Conservation (phyloP, 371 early-diverging fungal species). For the Phascolomyces articulosus region DNA sequence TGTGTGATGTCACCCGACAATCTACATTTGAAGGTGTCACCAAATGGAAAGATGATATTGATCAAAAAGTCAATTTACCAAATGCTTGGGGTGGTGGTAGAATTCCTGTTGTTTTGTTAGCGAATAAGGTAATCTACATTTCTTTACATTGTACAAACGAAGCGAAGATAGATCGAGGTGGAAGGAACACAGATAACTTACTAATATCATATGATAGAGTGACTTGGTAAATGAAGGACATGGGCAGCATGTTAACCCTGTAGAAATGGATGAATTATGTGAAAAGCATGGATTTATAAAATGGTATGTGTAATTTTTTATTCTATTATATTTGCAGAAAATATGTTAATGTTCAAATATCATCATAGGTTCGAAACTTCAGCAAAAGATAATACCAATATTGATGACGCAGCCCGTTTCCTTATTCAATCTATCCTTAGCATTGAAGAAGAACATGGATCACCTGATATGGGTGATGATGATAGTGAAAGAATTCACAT, state of each 20-base stretch:
- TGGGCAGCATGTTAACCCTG: slow-evolving; percentile 44
- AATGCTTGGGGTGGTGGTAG: slow-evolving; percentile 59
- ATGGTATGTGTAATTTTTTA: slow-evolving; percentile 41
- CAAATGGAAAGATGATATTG: slow-evolving; percentile 75
- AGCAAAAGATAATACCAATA: slow-evolving; percentile 68
- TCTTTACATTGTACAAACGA: too few relatives aligned
- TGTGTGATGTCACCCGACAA: slow-evolving; percentile 78
- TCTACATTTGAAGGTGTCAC: slow-evolving; percentile 74
- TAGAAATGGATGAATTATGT: slow-evolving; percentile 59
- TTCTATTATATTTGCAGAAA: too few relatives aligned
- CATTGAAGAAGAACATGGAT: slow-evolving; percentile 43
- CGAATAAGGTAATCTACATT: slow-evolving; percentile 60
- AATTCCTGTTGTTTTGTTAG: slow-evolving; percentile 67
- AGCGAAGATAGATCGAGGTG: too few relatives aligned
- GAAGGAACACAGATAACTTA: too few relatives aligned
- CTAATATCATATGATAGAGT: slow-evolving; percentile 25
- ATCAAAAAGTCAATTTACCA: slow-evolving; percentile 63
- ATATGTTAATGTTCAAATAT: neutral
- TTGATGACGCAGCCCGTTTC: slow-evolving; percentile 65
- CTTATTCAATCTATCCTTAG: slow-evolving; percentile 45
- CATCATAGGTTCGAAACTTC: slow-evolving; percentile 65
- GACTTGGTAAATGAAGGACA: slow-evolving; percentile 50
- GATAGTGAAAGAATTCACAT: slow-evolving; percentile 22
- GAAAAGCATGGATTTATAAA: slow-evolving; percentile 58
- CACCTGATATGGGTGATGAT: slow-evolving; percentile 24